Evolutionary conservation across 495 filamentous ascomycete genomes (phyloP), one percentile per base, ranked within the genome.

Genomic region (Aspergillus ostianus): DNA sequence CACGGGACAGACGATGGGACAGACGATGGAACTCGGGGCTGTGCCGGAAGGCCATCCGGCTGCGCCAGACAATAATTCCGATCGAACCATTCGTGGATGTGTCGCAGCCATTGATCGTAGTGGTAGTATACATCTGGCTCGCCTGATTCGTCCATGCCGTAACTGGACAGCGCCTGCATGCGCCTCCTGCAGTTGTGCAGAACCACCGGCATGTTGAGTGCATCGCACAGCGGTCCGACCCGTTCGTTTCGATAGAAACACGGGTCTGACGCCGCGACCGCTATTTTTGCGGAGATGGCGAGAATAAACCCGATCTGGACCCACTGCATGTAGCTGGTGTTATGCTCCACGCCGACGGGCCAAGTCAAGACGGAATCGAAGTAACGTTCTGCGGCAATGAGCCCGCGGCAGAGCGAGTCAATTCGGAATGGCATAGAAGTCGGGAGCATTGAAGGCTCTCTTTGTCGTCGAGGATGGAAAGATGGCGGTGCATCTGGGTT

Each of bases 241-340:
- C 32, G 48, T n/a, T 45, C 27, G 19, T 41, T 12, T 10, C 13
- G 19, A 9, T 51, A 26, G 15, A 52, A 18, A 26, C 32, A 3
- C 20, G 44, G 23, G 19, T 58, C 56, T 0, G 48, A 52, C n/a
- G 47, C 32, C 2, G 56, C 56, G 23, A 58, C 46, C 4, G 56
- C 36, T 4, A 58, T 20, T 30, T 58, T 58, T 27, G 48, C 51
- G 2, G 56, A 52, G 8, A 58, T 20, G 1, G 52, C 47, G 3
- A 53, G 30, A 51, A 45, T 52, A n/a, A 58, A 58, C 10, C 56
- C 56, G 12, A 45, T n/a, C 36, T 58, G 48, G 7, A 58, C 30
- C 56, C 56, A 58, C n/a, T 52, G 48, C n/a, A 51, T 27, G 36
- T 58, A 58, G 36, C 56, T 58, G 19, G 52, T 26, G 49, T 26